Evolutionary conservation across 2,329 filamentous ascomycete genomes (phyloP).

Genomic region (Colletotrichum eremochloae): DNA sequence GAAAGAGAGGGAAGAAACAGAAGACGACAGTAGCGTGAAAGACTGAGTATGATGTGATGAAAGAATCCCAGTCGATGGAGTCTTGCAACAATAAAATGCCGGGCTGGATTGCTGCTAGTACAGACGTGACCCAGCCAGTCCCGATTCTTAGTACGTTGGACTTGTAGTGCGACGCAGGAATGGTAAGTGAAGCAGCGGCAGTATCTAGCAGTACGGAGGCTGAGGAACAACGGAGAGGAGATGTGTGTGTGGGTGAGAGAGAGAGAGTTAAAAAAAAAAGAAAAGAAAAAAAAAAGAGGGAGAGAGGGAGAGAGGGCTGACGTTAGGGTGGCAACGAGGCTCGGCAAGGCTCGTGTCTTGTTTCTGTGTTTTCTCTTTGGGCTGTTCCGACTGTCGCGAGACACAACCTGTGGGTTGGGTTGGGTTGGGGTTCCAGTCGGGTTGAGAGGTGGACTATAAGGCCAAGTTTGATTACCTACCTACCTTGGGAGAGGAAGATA

Average conservation of each 20-base stretch:
- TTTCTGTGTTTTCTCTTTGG: background rate
- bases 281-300: background rate
- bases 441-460: background rate
- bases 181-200: background rate
- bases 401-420: background rate
- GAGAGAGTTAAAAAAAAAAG: background rate
- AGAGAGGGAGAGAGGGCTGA: background rate
- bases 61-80: constrained; percentile 21
- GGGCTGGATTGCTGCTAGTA: constrained; percentile 21
- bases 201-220: constrained; percentile 19
- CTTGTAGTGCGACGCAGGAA: constrained; percentile 9
- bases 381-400: constrained; percentile 8
- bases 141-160: constrained; percentile 4
- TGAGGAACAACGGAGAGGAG: background rate
- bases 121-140: constrained; percentile 14
- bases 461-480: background rate
- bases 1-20: background rate
- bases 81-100: constrained; percentile 33
- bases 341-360: background rate
- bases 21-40: background rate
- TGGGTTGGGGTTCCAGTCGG: constrained; percentile 3
- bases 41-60: constrained; percentile 1
- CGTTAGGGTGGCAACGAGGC: background rate
- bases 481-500: background rate
- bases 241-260: too few relatives aligned